Evolutionary conservation across 1,139 yeast genomes (phyloP).

Genomic region (Debaryomycetaceae sp.): DNA sequence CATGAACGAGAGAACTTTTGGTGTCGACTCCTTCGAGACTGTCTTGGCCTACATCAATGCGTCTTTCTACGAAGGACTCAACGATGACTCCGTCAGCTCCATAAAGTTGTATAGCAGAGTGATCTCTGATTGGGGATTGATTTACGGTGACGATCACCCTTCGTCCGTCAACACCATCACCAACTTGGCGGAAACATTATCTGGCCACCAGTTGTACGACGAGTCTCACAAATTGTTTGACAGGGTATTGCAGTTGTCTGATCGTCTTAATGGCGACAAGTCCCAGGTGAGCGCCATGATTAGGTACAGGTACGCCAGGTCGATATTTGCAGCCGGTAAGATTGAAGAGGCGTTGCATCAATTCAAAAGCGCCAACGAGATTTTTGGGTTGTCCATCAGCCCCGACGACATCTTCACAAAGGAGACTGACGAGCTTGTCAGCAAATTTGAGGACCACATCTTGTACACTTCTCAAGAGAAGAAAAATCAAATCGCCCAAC

Average conservation of each 20-base stretch:
- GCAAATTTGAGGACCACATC: constrained; percentile 42
- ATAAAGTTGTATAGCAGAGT: constrained; percentile 62
- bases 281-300: constrained; percentile 58
- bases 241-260: constrained; percentile 44
- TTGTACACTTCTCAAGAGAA: constrained; percentile 25
- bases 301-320: constrained; percentile 64
- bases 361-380: constrained; percentile 47
- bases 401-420: constrained; percentile 57
- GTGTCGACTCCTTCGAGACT: constrained; percentile 77
- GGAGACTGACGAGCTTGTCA: constrained; percentile 62
- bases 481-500: constrained; percentile 17
- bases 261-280: constrained; percentile 48
- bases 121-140: constrained; percentile 49
- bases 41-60: constrained; percentile 69
- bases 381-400: constrained; percentile 56
- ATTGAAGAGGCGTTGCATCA: constrained; percentile 52
- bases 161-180: constrained; percentile 62
- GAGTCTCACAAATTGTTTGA: constrained; percentile 44
- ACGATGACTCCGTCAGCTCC: constrained; percentile 57
- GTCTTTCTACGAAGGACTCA: constrained; percentile 65
- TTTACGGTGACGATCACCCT: constrained; percentile 63
- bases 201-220: constrained; percentile 40
- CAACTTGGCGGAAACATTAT: constrained; percentile 59
- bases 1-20: constrained; percentile 74
- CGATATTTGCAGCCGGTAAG: constrained; percentile 38